phyloP scores from a whole-genome alignment of 306 rosid genomes.

The Malus domestica region DNA sequence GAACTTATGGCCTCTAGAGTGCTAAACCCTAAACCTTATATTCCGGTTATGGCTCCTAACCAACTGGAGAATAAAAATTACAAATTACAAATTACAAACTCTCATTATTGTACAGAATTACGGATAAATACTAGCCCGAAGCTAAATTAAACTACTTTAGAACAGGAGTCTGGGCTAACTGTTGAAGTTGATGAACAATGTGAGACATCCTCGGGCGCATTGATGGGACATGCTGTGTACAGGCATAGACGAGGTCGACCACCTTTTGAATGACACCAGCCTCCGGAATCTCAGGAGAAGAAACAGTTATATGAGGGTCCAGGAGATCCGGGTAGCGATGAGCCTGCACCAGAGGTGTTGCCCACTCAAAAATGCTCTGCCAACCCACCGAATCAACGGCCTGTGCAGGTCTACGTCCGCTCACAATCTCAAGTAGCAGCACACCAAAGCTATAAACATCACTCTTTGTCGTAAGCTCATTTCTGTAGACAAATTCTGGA shows the following conservation, averaged over 20 bases:
- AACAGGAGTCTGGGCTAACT: slow-evolving; percentile 47
- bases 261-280: slow-evolving; percentile 74
- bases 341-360: slow-evolving; percentile 89
- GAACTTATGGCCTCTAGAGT: background rate
- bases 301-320: slow-evolving; percentile 70
- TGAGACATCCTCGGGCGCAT: slow-evolving; percentile 99
- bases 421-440: slow-evolving; percentile 81
- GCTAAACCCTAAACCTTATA: background rate
- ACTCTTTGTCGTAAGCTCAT: slow-evolving; percentile 92
- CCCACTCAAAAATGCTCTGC: slow-evolving; percentile 99
- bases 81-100: background rate
- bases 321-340: slow-evolving; percentile 85
- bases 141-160: slow-evolving; percentile 25
- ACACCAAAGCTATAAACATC: slow-evolving; percentile 96
- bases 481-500: slow-evolving; percentile 86
- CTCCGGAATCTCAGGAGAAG: slow-evolving; percentile 61
- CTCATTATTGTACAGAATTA: background rate
- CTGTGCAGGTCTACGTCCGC: slow-evolving; percentile 94
- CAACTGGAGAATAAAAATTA: background rate
- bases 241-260: slow-evolving; percentile 93
- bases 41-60: background rate
- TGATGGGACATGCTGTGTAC: slow-evolving; percentile 96
- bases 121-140: background rate
- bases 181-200: slow-evolving; percentile 94
- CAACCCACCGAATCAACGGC: slow-evolving; percentile 93